Evolutionary conservation across 2,329 filamentous ascomycete species (phyloP).

Genomic region (Neofusicoccum cordaticola): DNA sequence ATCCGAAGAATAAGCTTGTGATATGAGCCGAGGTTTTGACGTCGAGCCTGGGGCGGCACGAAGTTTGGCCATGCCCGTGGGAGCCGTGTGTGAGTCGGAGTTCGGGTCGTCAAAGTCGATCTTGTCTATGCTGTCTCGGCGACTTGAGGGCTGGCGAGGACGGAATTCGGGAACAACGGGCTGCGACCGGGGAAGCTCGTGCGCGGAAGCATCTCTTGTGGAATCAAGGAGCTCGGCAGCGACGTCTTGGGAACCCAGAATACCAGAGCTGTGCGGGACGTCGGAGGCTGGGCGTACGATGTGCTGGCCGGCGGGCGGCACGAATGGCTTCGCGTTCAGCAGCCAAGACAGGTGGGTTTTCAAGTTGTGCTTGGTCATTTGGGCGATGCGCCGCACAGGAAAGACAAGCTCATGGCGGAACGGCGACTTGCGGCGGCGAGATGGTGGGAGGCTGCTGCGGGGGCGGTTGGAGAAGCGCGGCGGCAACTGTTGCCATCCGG

Average conservation of each 20-base stretch:
- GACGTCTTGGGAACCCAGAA: conserved; percentile 24
- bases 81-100: not conserved
- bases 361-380: conserved; percentile 51
- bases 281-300: not conserved
- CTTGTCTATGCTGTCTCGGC: not conserved
- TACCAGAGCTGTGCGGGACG: conserved; percentile 23
- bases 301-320: conserved; percentile 30
- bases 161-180: conserved; percentile 24
- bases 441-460: not conserved
- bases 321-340: conserved; percentile 43
- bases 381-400: not conserved
- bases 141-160: conserved; percentile 23
- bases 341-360: conserved; percentile 49
- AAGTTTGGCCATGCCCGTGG: conserved; percentile 43
- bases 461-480: not conserved
- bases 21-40: conserved; percentile 36
- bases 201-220: conserved; percentile 9
- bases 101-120: not conserved
- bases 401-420: not conserved
- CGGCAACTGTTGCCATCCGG: not conserved
- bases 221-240: conserved; percentile 18
- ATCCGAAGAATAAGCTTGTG: conserved; percentile 20
- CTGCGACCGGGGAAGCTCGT: conserved; percentile 24
- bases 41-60: conserved; percentile 42
- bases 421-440: not conserved